phyloP scores from a whole-genome alignment of 2,329 filamentous ascomycete species.

The Incumbomyces lentus region DNA sequence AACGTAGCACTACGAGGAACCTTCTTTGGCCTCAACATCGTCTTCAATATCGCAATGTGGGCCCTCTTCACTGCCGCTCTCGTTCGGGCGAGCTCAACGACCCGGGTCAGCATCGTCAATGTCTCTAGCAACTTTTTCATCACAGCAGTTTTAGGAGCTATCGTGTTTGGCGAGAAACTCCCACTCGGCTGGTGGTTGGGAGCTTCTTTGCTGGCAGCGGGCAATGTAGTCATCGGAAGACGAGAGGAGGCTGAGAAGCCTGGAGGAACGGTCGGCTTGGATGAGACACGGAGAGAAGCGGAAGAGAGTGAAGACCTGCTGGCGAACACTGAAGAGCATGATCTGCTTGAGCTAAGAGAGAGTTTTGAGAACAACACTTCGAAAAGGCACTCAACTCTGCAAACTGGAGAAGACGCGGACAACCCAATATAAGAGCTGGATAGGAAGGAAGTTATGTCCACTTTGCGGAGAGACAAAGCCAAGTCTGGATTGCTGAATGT shows the following conservation, averaged over 20 bases:
- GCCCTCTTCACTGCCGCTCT: slow-evolving; percentile 53
- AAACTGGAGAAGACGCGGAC: background rate
- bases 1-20: slow-evolving; percentile 38
- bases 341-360: slow-evolving; percentile 10
- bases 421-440: background rate
- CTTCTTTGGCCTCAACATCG: slow-evolving; percentile 51
- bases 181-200: slow-evolving; percentile 53
- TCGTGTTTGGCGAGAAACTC: slow-evolving; percentile 48
- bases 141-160: slow-evolving; percentile 48
- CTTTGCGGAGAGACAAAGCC: no score
- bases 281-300: slow-evolving; percentile 8
- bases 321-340: slow-evolving; percentile 1
- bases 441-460: no score
- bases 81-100: slow-evolving; percentile 49
- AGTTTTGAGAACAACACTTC: background rate
- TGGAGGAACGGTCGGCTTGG: slow-evolving; percentile 9
- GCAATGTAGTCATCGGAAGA: slow-evolving; percentile 53
- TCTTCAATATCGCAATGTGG: slow-evolving; percentile 57
- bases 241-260: slow-evolving; percentile 33
- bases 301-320: slow-evolving; percentile 13
- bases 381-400: background rate
- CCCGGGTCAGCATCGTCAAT: slow-evolving; percentile 54
- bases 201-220: slow-evolving; percentile 48
- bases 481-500: no score
- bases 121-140: slow-evolving; percentile 54